Evolutionary conservation across 192 early-diverging fungal genomes (phyloP).

Genomic region (Dispira simplex): DNA sequence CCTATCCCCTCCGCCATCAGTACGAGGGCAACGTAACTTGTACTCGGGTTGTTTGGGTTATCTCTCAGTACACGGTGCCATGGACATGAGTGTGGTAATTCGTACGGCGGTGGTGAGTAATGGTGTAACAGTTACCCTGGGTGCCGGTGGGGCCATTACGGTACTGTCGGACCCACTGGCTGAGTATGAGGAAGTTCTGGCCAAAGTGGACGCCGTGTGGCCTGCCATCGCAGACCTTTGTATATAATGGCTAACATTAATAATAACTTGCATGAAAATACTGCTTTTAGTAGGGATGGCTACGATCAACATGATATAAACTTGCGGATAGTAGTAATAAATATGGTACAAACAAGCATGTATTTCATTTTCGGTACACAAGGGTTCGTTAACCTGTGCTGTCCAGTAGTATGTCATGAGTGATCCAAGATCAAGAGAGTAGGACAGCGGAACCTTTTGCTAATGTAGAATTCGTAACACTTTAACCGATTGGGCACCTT

Average conservation of each 20-base stretch:
- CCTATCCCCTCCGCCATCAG: neutral
- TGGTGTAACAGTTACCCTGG: constrained; percentile 40
- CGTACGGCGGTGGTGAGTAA: constrained; percentile 60
- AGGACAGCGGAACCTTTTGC: no score
- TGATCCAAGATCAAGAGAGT: no score
- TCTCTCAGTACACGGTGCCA: constrained; percentile 42
- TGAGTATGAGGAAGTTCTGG: constrained; percentile 76
- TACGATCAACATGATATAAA: no score
- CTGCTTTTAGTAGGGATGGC: no score
- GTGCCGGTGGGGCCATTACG: constrained; percentile 89
- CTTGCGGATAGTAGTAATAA: no score
- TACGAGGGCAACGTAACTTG: constrained; percentile 42
- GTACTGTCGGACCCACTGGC: constrained; percentile 67
- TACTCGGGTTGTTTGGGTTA: constrained; percentile 90
- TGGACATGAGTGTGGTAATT: constrained; percentile 82
- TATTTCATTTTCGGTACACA: no score
- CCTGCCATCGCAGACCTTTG: neutral
- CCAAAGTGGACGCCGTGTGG: constrained; percentile 38
- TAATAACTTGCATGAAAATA: no score
- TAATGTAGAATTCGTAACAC: neutral
- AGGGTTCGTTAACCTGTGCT: no score
- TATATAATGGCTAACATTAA: neutral
- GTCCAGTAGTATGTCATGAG: no score
- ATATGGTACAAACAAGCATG: no score
- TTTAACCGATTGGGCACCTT: neutral